Percentiles rank a stretch among this genome's conserved stretches.
These are phyloP conservation scores for Leucocoprinus leucothites DNA, from an alignment of 768 basidiomycete genomes.

Conservation along the genomic window DNA sequence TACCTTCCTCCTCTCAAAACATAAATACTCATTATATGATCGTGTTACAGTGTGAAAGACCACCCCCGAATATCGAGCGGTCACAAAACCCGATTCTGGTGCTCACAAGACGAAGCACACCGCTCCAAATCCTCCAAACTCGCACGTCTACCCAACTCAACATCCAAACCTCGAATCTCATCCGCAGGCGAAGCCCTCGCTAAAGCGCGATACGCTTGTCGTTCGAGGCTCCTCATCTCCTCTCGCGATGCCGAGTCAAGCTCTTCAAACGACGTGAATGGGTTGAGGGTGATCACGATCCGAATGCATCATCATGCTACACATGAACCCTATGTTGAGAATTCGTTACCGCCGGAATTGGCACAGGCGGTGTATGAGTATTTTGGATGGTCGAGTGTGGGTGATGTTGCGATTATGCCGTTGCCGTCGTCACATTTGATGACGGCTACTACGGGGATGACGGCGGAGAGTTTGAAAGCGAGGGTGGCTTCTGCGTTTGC, in stretches of 20 bases:
- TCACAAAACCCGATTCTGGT: slow-evolving; percentile 50
- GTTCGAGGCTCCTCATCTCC: slow-evolving; percentile 43
- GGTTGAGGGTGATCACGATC: slow-evolving; percentile 30
- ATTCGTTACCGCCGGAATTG: slow-evolving; percentile 34
- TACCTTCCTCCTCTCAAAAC: slow-evolving; percentile 3
- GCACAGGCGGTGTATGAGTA: slow-evolving; percentile 31
- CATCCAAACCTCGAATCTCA: slow-evolving; percentile 30
- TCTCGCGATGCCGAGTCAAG: slow-evolving; percentile 30
- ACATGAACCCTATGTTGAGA: slow-evolving; percentile 41
- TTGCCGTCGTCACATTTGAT: no score
- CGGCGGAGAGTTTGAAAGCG: neutral
- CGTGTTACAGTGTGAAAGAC: slow-evolving; percentile 39
- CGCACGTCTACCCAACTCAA: slow-evolving; percentile 23
- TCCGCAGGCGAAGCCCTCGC: slow-evolving; percentile 36
- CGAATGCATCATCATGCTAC: slow-evolving; percentile 42
- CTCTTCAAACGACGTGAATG: no score
- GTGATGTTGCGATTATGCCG: no score
- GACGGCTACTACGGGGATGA: neutral
- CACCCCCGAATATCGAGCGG: slow-evolving; percentile 44
- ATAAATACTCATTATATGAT: slow-evolving; percentile 4
- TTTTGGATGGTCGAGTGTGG: slow-evolving; percentile 21
- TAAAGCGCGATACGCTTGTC: slow-evolving; percentile 41
- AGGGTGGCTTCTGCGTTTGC: neutral
- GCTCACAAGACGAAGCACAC: slow-evolving; percentile 47
- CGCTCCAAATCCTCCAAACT: slow-evolving; percentile 34